Percentiles rank a stretch among this genome's conserved stretches.
Evolutionary conservation across 179 eudicot genomes (phyloP).

Genomic region (Sideroxylon spinosum): DNA sequence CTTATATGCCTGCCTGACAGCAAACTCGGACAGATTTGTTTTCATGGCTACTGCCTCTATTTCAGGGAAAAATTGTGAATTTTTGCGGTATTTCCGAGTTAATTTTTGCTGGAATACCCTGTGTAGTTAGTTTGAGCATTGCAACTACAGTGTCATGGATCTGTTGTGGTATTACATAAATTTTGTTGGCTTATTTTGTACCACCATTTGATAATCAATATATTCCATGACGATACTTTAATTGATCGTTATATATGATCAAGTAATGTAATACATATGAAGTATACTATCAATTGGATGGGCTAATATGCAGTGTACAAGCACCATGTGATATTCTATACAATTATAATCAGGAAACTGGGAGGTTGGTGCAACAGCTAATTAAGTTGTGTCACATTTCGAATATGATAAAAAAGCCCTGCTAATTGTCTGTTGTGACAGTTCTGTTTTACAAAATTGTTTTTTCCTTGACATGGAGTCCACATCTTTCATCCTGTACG

Average conservation of each 20-base stretch:
- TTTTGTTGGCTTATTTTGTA: not conserved
- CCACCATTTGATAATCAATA: no score
- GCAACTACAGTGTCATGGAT: conserved; percentile 4
- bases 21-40: not conserved
- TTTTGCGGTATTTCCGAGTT: not conserved
- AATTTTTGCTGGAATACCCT: not conserved
- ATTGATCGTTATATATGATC: no score
- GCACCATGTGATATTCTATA: not conserved
- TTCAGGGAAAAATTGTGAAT: not conserved
- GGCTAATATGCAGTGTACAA: not conserved
- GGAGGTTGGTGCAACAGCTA: no score
- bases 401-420: no score
- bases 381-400: no score
- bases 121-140: not conserved
- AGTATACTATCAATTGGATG: not conserved
- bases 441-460: no score
- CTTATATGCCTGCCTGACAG: not conserved
- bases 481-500: no score
- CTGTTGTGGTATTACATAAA: conserved; percentile 1
- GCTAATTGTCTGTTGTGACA: no score
- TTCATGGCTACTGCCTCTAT: not conserved
- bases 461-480: no score
- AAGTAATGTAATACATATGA: not conserved
- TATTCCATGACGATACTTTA: no score
- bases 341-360: not conserved